These are phyloP conservation scores for Pleurostoma richardsiae DNA, from an alignment of 2,329 filamentous ascomycete genomes.

Conservation along the genomic window DNA sequence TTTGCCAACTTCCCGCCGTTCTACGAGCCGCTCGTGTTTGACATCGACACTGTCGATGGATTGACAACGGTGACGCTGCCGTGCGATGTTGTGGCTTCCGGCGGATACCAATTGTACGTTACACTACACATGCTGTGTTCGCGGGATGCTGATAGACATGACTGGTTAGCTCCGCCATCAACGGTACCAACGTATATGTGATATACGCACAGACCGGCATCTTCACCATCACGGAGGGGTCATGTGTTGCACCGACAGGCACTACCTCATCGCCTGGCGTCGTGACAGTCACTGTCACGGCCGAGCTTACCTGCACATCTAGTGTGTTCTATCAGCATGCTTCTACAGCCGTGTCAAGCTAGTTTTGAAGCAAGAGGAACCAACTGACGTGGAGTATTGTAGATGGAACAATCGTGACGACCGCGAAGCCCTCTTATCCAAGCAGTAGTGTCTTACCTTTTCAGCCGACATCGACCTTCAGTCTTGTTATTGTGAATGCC, in stretches of 20 bases:
- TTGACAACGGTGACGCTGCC: conserved; percentile 2
- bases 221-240: conserved; percentile 11
- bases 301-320: not conserved
- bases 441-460: not conserved
- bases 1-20: conserved; percentile 6
- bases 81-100: conserved; percentile 21
- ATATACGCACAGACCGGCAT: conserved; percentile 7
- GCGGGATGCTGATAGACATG: not conserved
- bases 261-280: conserved; percentile 9
- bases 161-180: conserved; percentile 11
- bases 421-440: not conserved
- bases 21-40: conserved; percentile 6
- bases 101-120: conserved; percentile 32
- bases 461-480: not conserved
- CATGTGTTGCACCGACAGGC: conserved; percentile 19
- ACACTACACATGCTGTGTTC: not conserved
- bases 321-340: not conserved
- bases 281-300: conserved; percentile 13
- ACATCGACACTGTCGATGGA: conserved; percentile 1
- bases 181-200: conserved; percentile 8
- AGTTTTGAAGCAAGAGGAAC: not conserved
- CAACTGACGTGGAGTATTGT: not conserved
- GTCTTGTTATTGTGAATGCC: not conserved
- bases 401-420: not conserved
- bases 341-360: not conserved